These are phyloP conservation scores for Casuarina cunninghamiana DNA, from an alignment of 306 rosid genomes.

Conservation along the genomic window DNA sequence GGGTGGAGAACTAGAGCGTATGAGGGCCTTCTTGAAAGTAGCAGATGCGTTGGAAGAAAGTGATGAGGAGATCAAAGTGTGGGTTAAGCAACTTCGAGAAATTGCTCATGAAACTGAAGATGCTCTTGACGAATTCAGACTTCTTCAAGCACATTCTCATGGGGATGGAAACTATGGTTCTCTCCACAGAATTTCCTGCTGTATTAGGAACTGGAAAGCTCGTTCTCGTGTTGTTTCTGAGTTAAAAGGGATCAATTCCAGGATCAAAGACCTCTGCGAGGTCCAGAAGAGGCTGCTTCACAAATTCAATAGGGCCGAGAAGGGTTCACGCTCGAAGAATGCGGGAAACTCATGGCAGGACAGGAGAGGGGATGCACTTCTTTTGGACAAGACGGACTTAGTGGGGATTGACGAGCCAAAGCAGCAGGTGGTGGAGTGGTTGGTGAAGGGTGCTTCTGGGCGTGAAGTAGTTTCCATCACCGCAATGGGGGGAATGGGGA, in stretches of 20 bases:
- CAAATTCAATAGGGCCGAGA: constrained; percentile 3
- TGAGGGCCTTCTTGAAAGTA: constrained; percentile 31
- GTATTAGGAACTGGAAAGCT: background rate
- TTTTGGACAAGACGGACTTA: constrained; percentile 5
- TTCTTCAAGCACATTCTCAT: constrained; percentile 7
- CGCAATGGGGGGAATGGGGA: constrained; percentile 21
- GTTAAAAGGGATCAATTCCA: constrained; percentile 21
- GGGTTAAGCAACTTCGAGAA: constrained; percentile 40
- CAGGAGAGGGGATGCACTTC: background rate
- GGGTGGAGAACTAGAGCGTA: constrained; percentile 27
- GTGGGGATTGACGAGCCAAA: constrained; percentile 4
- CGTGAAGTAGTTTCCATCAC: constrained; percentile 11
- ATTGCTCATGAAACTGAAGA: constrained; percentile 41
- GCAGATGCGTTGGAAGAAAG: constrained; percentile 37
- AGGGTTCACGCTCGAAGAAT: background rate
- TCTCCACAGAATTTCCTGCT: background rate
- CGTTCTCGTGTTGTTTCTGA: constrained; percentile 12
- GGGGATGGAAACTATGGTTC: background rate
- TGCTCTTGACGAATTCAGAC: constrained; percentile 32
- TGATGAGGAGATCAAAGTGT: constrained; percentile 32
- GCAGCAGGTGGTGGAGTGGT: background rate
- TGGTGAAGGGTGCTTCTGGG: background rate
- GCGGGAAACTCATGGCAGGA: background rate
- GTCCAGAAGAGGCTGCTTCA: constrained; percentile 22
- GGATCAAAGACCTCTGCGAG: constrained; percentile 13